Base-by-base conservation (phyloP, 805 yeast species). In the Wickerhamiella sorbophila region DNA sequence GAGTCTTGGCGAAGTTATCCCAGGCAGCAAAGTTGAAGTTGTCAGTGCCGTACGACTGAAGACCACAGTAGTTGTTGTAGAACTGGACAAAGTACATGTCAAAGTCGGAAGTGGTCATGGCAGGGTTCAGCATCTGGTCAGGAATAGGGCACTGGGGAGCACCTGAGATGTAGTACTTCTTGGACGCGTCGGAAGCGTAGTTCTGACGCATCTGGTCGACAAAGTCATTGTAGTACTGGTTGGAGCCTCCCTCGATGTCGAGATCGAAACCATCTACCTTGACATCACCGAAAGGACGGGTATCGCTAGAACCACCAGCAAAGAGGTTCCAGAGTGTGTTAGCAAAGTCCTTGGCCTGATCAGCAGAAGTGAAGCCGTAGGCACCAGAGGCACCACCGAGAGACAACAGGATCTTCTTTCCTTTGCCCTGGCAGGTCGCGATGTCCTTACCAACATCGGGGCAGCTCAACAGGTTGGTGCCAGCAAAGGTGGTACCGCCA, bases 401-500 rank as follows among this genome's bases (percentile, higher is more conserved):
- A 0, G 94, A 84, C 6, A 85, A 62, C 38, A 85, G 53, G 4
- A 85, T 76, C 50, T 74, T 77, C 51, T 80, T 81, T 34, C 93
- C 94, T 18, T 63, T 52, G 2, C 62, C 49, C 61, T 85, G 95
- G 62, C 95, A 85, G 3, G 75, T 70, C 43, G 65, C 53, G 49
- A 85, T 84, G 52, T 80, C 91, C 18, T 66, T 40, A 39, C 68
- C 81, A 44, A 63, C 68, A 49, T 54, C 45, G 24, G 67, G 56
- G 52, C 77, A 72, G 40, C 66, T 62, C 8, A 67, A 52, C 27
- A 69, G 51, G 14, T 64, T 63, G 36, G 66, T 61, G n/a, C 66
- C 52, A 3, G 44, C 42, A 26, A 55, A 54, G 40, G 51, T 42
- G 31, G 49, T 46, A 18, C 53, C 59, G 4, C 44, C 44, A 26